These are phyloP conservation scores for Crassisporium funariophilum DNA, from an alignment of 768 basidiomycete genomes.

Conservation along the genomic window DNA sequence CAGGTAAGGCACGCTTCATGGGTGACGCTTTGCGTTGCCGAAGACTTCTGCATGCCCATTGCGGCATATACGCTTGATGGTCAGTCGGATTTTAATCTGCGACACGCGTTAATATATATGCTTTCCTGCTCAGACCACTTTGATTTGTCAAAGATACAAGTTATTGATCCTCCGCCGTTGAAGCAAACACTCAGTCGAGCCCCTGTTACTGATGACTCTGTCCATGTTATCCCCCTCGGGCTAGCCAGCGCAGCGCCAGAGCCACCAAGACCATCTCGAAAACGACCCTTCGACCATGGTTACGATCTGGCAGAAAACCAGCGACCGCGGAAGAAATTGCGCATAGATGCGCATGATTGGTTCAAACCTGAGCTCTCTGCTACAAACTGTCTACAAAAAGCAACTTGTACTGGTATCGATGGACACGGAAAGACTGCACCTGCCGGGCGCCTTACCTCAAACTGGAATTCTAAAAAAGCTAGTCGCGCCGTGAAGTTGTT, in stretches of 20 bases:
- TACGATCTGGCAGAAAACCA: neutral
- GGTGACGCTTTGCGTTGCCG: conserved; percentile 35
- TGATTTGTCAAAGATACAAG: conserved; percentile 16
- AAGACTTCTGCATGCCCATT: conserved; percentile 39
- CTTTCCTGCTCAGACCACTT: conserved; percentile 18
- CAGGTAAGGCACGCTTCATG: conserved; percentile 42
- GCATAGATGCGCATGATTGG: neutral
- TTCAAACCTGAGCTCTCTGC: neutral
- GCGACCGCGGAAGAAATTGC: conserved; percentile 9
- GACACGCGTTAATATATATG: conserved; percentile 20
- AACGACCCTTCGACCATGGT: conserved; percentile 7
- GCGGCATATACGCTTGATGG: conserved; percentile 40
- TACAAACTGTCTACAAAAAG: neutral
- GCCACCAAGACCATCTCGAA: neutral
- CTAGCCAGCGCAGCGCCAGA: neutral
- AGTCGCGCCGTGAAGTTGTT: conserved; percentile 8
- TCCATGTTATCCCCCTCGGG: neutral
- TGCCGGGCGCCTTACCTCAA: too few species aligned
- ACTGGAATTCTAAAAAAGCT: neutral
- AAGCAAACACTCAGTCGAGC: neutral
- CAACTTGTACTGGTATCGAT: too few species aligned
- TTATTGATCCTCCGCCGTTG: neutral
- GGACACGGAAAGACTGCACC: too few species aligned
- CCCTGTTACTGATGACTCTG: neutral
- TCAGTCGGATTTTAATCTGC: conserved; percentile 10